Evolutionary conservation across 495 filamentous ascomycete species (phyloP), one percentile per base, ranked within the genome.

Genomic region (Daldinia grandis): DNA sequence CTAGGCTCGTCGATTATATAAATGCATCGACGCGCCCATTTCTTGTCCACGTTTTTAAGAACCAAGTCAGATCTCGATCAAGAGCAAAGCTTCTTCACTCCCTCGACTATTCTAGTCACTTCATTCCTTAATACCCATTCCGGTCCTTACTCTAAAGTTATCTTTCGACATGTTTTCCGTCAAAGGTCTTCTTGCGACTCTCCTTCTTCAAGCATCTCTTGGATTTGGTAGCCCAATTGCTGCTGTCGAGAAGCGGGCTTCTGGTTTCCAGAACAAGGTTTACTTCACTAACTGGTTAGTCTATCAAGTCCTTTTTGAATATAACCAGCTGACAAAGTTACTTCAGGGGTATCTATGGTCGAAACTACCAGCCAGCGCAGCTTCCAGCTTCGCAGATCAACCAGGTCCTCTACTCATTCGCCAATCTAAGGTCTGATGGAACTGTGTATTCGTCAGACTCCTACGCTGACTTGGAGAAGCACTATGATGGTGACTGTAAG

Each of bases 351-450:
- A 96, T 97, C 69, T 97, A 97, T 74, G 92, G 86, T 47, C 85
- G 94, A 70, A 88, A 92, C 71, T 92, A 93, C 78, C 86, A 94
- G 58, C 92, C 93, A 2, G 86, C 91, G 61, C 88, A 95, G 72
- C 83, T 98, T 24, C 94, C 94, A 0, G 92, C 87, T 0, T 84
- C 89, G 15, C 86, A 97, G 65, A 78, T 98, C 64, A 97, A 92
- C 5, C 93, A 97, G 76, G 84, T 98, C 3, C 84, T 97, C 6
- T 97, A 97, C 77, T 86, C 94, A 31, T 98, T 98, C 76, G 93
- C 92, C 65, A 95, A 97, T 76, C 79, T 97, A n/a, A 84, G 85
- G 0, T 82, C 90, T 0, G 90, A 91, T 31, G 95, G 95, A 24
- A 90, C 93, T 78, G 94, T 97, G 81, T 78, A 82, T 79, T 69